A percentile compares a stretch with the other conserved stretches of the same genome.
These are phyloP conservation scores for Ganoderma leucocontextum DNA, from an alignment of 1,284 basidiomycete species.

Conservation along the genomic window DNA sequence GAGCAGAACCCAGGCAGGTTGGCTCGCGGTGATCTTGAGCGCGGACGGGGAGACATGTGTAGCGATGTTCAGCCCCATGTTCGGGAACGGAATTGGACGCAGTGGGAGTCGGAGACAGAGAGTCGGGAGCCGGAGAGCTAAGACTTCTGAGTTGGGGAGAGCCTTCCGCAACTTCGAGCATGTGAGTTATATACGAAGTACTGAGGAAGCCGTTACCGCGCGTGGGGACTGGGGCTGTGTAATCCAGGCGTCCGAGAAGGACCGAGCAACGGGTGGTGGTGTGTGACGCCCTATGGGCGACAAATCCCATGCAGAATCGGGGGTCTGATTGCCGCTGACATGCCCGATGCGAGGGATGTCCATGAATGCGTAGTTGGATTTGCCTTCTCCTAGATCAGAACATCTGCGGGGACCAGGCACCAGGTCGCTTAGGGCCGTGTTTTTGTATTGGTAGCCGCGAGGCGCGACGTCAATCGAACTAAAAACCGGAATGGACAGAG, in stretches of 20 bases:
- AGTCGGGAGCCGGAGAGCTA: neutral
- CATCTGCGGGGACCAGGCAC: neutral
- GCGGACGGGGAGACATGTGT: neutral
- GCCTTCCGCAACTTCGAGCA: neutral
- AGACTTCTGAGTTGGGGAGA: neutral
- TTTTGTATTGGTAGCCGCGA: neutral
- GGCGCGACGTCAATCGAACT: neutral
- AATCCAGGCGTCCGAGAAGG: neutral
- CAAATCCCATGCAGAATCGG: neutral
- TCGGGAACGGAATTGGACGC: neutral
- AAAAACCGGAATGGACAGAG: neutral
- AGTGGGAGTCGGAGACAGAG: neutral
- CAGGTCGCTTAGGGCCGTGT: neutral
- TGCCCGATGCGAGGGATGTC: neutral
- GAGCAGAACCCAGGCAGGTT: neutral
- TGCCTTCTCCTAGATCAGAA: neutral
- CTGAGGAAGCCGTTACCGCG: neutral
- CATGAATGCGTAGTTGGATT: neutral
- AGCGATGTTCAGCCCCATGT: neutral
- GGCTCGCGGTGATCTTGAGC: neutral
- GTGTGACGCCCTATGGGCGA: neutral
- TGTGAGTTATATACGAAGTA: neutral
- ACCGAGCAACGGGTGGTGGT: neutral
- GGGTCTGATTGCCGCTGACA: neutral
- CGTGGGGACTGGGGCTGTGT: neutral